These are phyloP conservation scores for Allium cepa DNA, from an alignment of 106 monocot genomes.

Conservation along the genomic window DNA sequence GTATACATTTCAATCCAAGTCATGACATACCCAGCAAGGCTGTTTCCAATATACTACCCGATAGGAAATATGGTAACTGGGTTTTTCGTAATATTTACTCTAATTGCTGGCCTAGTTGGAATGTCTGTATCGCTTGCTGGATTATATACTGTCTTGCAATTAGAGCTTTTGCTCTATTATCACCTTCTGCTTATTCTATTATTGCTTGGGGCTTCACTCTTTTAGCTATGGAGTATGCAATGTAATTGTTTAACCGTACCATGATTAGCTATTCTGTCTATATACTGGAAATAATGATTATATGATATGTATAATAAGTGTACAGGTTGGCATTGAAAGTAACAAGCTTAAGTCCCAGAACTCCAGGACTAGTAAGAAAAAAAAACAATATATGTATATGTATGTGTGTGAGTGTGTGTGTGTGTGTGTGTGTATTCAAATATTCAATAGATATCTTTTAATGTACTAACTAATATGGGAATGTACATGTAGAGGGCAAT, in stretches of 20 bases:
- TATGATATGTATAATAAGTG: too few relatives aligned
- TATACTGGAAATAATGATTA: neutral
- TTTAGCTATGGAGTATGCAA: constrained; percentile 71
- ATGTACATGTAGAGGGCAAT: too few relatives aligned
- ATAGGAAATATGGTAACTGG: too few relatives aligned
- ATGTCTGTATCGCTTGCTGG: constrained; percentile 47
- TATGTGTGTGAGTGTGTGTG: too few relatives aligned
- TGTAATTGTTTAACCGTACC: neutral
- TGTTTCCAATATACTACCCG: constrained; percentile 84
- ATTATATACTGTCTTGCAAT: constrained; percentile 33
- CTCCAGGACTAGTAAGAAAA: constrained; percentile 49
- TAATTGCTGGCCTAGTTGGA: too few relatives aligned
- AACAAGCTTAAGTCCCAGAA: constrained; percentile 61
- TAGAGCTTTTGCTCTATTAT: constrained; percentile 29
- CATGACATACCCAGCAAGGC: constrained; percentile 26
- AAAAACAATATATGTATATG: neutral
- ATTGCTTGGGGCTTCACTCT: constrained; percentile 65
- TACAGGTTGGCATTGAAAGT: constrained; percentile 89
- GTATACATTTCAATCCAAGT: constrained; percentile 22
- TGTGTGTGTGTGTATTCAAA: too few relatives aligned
- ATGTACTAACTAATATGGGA: too few relatives aligned
- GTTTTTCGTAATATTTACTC: too few relatives aligned
- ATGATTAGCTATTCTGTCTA: neutral
- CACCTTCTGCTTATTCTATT: constrained; percentile 60
- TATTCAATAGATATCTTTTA: neutral